Base-by-base conservation (phyloP, 1,284 basidiomycete genomes). In the Pseudozyma flocculosa region DNA sequence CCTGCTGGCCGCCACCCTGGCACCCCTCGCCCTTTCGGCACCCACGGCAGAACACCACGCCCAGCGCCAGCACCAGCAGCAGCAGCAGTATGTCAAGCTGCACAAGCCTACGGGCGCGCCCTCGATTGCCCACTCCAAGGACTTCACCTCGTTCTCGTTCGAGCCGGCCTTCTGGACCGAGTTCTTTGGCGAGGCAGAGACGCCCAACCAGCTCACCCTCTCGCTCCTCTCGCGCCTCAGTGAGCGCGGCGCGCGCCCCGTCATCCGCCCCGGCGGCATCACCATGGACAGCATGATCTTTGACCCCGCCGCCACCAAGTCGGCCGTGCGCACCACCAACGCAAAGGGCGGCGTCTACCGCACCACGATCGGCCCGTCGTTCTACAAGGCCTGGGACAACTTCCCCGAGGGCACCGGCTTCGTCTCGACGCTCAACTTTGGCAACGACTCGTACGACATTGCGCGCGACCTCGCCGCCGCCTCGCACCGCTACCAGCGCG, bases 341-440 rank as follows among this genome's bases (percentile, higher is more conserved):
- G 22, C 40, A 9, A 4, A 40, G 2, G 47, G 47, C 9, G 47
- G 41, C 19, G 47, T 49, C 2, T 49, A 43, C 24, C 32, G 47
- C 11, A 49, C 47, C 17, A 49, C 47, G 2, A 40, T 49, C 18
- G 46, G 46, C 2, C 46, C 46, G 15, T 24, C 39, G 3, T 50
- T 43, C 48, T 50, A 45, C 48, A 40, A 34, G 19, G 40, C 38
- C 0, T 50, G 48, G 48, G 40, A 40, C 26, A 39, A 50, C 21
- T 50, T 50, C 34, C 48, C 48, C 2, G 32, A 23, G 7, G 41
- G 29, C 9, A 40, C 43, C 21, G 32, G 38, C 9, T 49, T 49
- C n/a, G 40, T 49, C 3, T 49, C 48, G 40, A 49, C 48, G 34
- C 40, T 49, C 14, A 49, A 49, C 40, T 49, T 49, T 29, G 48